Conservation (phyloP, 768 basidiomycete species). For the Astraeus odoratus region DNA sequence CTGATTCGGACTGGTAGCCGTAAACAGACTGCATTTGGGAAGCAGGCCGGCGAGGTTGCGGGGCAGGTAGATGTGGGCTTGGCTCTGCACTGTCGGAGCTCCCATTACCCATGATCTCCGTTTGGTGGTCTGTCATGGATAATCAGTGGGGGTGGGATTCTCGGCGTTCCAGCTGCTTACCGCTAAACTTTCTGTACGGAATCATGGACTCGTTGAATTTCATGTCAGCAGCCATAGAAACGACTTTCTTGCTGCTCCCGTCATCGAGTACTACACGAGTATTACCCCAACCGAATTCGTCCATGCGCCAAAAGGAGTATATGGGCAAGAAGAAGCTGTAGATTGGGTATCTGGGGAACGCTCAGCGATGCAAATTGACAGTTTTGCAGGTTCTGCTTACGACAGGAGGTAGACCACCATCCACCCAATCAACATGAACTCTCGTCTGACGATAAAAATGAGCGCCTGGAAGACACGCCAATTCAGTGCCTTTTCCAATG, state of each 20-base stretch:
- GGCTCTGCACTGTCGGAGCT: constrained; percentile 34
- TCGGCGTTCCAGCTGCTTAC: constrained; percentile 29
- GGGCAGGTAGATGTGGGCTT: constrained; percentile 25
- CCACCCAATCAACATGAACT: constrained; percentile 73
- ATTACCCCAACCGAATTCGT: constrained; percentile 65
- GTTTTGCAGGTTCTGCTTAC: constrained; percentile 31
- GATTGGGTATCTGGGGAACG: constrained; percentile 45
- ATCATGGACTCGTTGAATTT: constrained; percentile 74
- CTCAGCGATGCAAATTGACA: constrained; percentile 1
- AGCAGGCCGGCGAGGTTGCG: constrained; percentile 28
- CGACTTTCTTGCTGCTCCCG: constrained; percentile 57
- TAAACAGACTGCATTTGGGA: constrained; percentile 43
- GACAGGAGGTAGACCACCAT: constrained; percentile 64
- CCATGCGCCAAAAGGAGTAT: constrained; percentile 74
- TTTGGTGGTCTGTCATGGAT: constrained; percentile 48
- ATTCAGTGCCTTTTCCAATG: neutral
- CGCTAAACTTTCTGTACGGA: constrained; percentile 65
- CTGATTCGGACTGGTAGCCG: constrained; percentile 34
- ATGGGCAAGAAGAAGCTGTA: constrained; percentile 64
- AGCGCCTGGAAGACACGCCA: constrained; percentile 32
- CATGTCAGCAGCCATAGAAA: constrained; percentile 50
- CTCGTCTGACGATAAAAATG: constrained; percentile 66
- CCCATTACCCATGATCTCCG: constrained; percentile 48
- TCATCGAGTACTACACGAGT: constrained; percentile 62
- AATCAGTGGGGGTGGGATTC: constrained; percentile 9